Conservation (phyloP, 805 yeast genomes). For the Vanderwaltozyma tropicalis region DNA sequence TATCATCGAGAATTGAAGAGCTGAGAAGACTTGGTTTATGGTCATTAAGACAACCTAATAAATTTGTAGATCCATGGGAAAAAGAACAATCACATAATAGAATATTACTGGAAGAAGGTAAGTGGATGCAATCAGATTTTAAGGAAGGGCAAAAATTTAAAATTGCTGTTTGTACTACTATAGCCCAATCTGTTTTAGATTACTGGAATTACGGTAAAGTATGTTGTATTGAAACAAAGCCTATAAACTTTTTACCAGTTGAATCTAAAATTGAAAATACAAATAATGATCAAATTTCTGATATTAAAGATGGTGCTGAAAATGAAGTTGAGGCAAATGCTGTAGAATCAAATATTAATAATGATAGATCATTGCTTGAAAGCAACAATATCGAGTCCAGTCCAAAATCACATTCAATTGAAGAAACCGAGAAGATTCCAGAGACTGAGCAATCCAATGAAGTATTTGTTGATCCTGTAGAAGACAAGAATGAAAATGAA, state of each 20-base stretch:
- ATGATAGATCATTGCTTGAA: too few species aligned
- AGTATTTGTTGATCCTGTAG: too few species aligned
- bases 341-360: not conserved
- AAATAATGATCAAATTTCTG: not conserved
- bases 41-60: slow-evolving; percentile 80
- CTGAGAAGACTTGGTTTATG: slow-evolving; percentile 78
- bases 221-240: slow-evolving; percentile 48
- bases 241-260: slow-evolving; percentile 24
- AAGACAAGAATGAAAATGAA: too few species aligned
- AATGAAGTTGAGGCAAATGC: slow-evolving; percentile 4
- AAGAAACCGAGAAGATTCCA: too few species aligned
- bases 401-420: too few species aligned
- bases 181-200: slow-evolving; percentile 66
- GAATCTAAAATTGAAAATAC: not conserved
- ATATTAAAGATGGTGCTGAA: slow-evolving; percentile 1
- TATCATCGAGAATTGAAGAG: slow-evolving; percentile 86
- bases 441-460: too few species aligned
- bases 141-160: slow-evolving; percentile 61
- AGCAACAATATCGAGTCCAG: too few species aligned
- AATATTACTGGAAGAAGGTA: slow-evolving; percentile 59
- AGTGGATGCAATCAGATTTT: slow-evolving; percentile 75
- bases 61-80: slow-evolving; percentile 54
- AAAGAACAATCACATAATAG: slow-evolving; percentile 55
- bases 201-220: slow-evolving; percentile 71
- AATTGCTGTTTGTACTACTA: slow-evolving; percentile 53